Evolutionary conservation across 2,329 filamentous ascomycete species (phyloP), one percentile per base, ranked within the genome.

Genomic region (Lasiodiplodia sp.): DNA sequence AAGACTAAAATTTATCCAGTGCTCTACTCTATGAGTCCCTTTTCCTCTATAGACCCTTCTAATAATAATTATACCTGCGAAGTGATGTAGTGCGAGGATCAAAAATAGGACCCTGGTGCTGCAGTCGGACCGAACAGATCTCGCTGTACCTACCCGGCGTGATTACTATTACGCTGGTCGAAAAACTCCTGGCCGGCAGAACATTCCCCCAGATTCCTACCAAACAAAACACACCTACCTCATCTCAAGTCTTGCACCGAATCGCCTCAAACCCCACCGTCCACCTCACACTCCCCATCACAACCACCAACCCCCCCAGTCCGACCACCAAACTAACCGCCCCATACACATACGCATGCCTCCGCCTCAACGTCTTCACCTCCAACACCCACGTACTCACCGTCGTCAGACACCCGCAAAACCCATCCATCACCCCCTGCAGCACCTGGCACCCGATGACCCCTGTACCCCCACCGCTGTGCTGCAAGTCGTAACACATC

Each of bases 241-340:
- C 38, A 23, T 28, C 40, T 64, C 47, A 68, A 63, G 37, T 52
- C 52, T 14, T 34, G 55, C 69, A 70, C 18, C 37, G 28, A n/a
- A 56, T 18, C 12, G 25, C 25, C 7, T 37, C 38, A 23, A 69
- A 69, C 5, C 70, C 70, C 4, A 69, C 31, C 5, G 63, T 66
- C 93, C 92, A 96, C 69, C 86, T 81, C 75, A 95, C 79, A 69
- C 90, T 89, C 0, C 93, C 93, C 89, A 94, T 92, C 25, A 94
- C 86, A 1, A 87, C 83, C 28, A 94, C 84, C 84, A 92, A 79
- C 16, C 90, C 72, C 14, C 82, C 83, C 68, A 93, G 75, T 1
- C 86, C 87, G 0, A 82, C 82, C 0, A 83, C 75, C 2, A 94
- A 85, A 73, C 91, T 95, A n/a, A 79, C 77, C 0, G 75, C 71